Percentiles rank a stretch among this genome's conserved stretches.
Conservation (phyloP, 768 basidiomycete species). For the Termitomyces sp. region DNA sequence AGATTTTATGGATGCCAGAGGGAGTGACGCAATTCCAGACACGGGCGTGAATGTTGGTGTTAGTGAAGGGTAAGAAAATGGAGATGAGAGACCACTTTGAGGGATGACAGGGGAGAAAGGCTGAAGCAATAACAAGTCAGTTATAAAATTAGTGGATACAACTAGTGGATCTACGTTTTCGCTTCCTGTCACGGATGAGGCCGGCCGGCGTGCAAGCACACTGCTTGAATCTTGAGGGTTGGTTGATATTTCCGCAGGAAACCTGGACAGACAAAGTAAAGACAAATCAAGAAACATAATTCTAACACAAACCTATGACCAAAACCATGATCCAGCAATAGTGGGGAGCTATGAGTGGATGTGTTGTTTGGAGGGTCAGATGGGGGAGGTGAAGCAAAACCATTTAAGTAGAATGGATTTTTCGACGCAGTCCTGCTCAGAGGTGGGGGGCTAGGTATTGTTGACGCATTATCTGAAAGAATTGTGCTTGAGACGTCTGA, state of each 20-base stretch:
- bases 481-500: constrained; percentile 18
- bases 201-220: constrained; percentile 32
- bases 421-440: constrained; percentile 20
- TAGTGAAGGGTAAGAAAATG: constrained; percentile 43
- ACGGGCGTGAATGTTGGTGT: constrained; percentile 30
- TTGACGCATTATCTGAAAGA: constrained; percentile 1
- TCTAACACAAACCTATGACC: constrained; percentile 30
- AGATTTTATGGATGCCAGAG: constrained; percentile 81
- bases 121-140: constrained; percentile 12
- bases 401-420: constrained; percentile 20
- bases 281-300: not conserved
- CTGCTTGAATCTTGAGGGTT: constrained; percentile 20
- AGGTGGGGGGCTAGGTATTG: constrained; percentile 13
- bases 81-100: constrained; percentile 21
- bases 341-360: constrained; percentile 17
- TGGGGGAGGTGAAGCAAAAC: constrained; percentile 8
- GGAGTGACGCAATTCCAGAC: constrained; percentile 58
- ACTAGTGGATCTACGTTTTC: constrained; percentile 34
- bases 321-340: constrained; percentile 34
- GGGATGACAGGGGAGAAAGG: constrained; percentile 28
- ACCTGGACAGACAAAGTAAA: constrained; percentile 17
- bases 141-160: not conserved
- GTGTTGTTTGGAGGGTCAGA: constrained; percentile 7
- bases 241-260: constrained; percentile 35
- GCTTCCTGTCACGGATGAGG: constrained; percentile 40